Base-by-base conservation (phyloP, 75 land plant genomes). In the Sequoiadendron giganteum region DNA sequence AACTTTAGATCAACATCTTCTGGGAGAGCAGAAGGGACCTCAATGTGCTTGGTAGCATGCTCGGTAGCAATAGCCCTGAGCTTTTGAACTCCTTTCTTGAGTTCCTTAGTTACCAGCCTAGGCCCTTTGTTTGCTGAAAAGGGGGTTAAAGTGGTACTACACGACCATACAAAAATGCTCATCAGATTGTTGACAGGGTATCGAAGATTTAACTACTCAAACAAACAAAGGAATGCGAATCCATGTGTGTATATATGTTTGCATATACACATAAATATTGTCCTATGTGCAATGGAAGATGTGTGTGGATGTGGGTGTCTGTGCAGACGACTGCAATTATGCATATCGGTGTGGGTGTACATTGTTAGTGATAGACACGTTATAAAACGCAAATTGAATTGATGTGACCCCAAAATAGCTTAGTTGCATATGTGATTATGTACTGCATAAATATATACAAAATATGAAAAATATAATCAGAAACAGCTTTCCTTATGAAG, bases 41-140 rank as follows among this genome's bases (percentile, higher is more conserved):
- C 87, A 10, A 61, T 89, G 13, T 45, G 78, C 86, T 58, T 83
- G 19, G 90, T 86, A 42, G 88, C 80, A 79, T 89, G 90, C 10
- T 82, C 10, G 10, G 15, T 47, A 82, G 84, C 84, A 82, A 82
- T 47, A 25, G 84, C 84, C 48, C 10, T 45, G 52, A 82, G 84
- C 84, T 30, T 82, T 45, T 47, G 52, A 82, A 87, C 10, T 83
- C 90, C 95, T 72, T 87, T 89, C 14, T 92, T 92, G 14, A 95
- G 98, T 61, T 96, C 98, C n/a, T 97, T 97, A 52, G 84, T 91
- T 88, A 95, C 94, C 87, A 96, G 87, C 87, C 93, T 95, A n/a
- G 98, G 97, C 36, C 95, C 98, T 0, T 92, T 93, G 84, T 93
- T 97, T 77, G 95, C 89, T 84, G 97, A 94, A 88, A 95, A 72